phyloP scores from a whole-genome alignment of 371 early-diverging fungal species.

The Blakeslea trispora region DNA sequence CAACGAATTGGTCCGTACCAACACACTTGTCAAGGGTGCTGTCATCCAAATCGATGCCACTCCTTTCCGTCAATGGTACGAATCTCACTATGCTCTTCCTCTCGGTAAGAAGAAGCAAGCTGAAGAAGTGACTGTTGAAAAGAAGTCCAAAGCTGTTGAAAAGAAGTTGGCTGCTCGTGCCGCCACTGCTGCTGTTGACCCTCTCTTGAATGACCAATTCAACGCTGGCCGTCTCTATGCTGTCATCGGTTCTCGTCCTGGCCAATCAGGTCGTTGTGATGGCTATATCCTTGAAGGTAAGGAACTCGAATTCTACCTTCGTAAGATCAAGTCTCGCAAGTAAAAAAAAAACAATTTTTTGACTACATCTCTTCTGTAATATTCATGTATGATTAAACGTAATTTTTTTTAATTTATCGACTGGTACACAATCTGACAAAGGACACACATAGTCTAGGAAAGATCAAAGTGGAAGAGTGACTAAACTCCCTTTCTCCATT shows the following conservation, averaged over 20 bases:
- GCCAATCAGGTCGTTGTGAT: slow-evolving; percentile 98
- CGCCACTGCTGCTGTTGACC: slow-evolving; percentile 81
- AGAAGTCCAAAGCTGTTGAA: slow-evolving; percentile 87
- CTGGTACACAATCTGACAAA: too few relatives aligned
- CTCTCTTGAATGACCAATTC: slow-evolving; percentile 91
- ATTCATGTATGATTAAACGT: too few relatives aligned
- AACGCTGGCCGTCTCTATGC: slow-evolving; percentile 95
- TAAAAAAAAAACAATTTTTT: slow-evolving; percentile 1
- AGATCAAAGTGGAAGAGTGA: too few relatives aligned
- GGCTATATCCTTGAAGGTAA: slow-evolving; percentile 99
- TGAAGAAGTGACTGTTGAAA: slow-evolving; percentile 66
- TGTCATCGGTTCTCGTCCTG: slow-evolving; percentile 96
- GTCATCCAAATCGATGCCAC: slow-evolving; percentile 98
- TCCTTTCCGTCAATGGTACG: slow-evolving; percentile 98
- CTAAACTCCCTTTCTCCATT: too few relatives aligned
- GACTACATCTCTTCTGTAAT: too few relatives aligned
- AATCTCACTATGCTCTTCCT: slow-evolving; percentile 89
- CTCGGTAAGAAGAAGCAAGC: slow-evolving; percentile 25
- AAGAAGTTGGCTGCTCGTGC: slow-evolving; percentile 87
- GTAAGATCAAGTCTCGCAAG: slow-evolving; percentile 75
- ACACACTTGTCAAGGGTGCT: slow-evolving; percentile 98
- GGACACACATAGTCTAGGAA: too few relatives aligned
- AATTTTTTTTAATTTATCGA: too few relatives aligned
- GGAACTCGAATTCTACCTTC: slow-evolving; percentile 95
- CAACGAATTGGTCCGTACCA: slow-evolving; percentile 99